Base-by-base conservation (phyloP, 352 stramenopile genomes). In the Blastocystis hominis region DNA sequence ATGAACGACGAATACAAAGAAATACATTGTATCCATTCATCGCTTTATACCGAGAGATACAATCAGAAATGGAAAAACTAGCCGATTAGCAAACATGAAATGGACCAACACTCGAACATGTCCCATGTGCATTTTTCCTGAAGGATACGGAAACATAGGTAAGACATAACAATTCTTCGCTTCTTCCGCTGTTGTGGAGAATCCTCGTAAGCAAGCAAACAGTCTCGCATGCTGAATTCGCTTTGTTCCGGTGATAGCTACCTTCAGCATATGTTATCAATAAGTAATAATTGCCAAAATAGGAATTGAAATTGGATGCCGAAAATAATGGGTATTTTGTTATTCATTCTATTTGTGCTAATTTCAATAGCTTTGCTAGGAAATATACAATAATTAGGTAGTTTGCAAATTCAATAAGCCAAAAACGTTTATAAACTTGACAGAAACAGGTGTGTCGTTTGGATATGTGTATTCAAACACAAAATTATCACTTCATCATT, bases 141-240 rank as follows among this genome's bases (percentile, higher is more conserved):
- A 98, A 56, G 97, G 97, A 90, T 99, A 99, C 44, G 97, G 97
- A 89, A 99, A 99, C 97, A 99, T 99, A 90, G 93, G 90, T 88
- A 97, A 91, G 68, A 93, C 94, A 89, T 97, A 97, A 89, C 93
- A 94, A 56, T 84, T 77, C 66, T 84, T 84, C 3, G 20, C 30
- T 47, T 72, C 62, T 72, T 46, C 30, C 24, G 20, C 30, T 38
- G 38, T 20, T 20, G 9, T 38, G 13, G 50, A 59, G 13, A 59
- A 13, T 59, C 50, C 50, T 20, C 50, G 13, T 20, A 59, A 13
- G 50, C 50, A 59, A 20, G n/a, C n/a, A 59, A 59, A 1, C 10
- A 2, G 10, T n/a, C n/a, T 59, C 10, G 2, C n/a, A 20, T 20
- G 50, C 50, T 59, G 13, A 59, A 13, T n/a, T 13, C n/a, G 50